A percentile compares a stretch with the other conserved stretches of the same genome.
These are phyloP conservation scores for Colletotrichum acutatum DNA, from an alignment of 2,329 filamentous ascomycete species.

Conservation along the genomic window DNA sequence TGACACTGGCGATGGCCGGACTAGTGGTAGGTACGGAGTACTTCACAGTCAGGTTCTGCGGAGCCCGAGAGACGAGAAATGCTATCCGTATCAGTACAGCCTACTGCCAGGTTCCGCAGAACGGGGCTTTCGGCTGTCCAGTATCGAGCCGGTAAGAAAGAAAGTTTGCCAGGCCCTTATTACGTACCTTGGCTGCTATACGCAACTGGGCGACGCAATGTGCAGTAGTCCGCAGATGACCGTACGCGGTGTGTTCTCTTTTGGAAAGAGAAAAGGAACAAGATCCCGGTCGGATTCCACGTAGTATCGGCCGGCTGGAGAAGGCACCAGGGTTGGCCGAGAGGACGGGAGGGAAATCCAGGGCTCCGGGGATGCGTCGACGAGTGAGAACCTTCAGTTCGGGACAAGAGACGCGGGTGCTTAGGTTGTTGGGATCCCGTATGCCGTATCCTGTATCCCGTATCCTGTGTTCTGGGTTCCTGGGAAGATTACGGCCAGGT, in stretches of 20 bases:
- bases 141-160: slow-evolving; percentile 8
- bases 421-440: neutral
- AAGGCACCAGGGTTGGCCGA: neutral
- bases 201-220: neutral
- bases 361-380: slow-evolving; percentile 7
- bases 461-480: neutral
- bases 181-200: slow-evolving; percentile 1
- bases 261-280: neutral
- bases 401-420: neutral
- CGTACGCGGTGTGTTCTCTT: neutral
- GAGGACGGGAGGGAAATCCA: slow-evolving; percentile 18
- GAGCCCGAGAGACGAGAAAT: neutral
- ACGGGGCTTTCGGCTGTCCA: neutral
- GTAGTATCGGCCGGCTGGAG: neutral
- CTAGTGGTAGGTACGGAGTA: neutral
- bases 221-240: neutral
- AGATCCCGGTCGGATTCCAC: slow-evolving; percentile 4
- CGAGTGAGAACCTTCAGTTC: neutral
- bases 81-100: too few species aligned
- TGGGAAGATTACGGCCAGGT: neutral
- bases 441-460: neutral
- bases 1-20: neutral
- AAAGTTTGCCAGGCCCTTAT: slow-evolving; percentile 11
- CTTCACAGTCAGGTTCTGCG: neutral
- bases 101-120: slow-evolving; percentile 13